Base-by-base conservation (phyloP, 768 basidiomycete species). In the Mycena galericulata region DNA sequence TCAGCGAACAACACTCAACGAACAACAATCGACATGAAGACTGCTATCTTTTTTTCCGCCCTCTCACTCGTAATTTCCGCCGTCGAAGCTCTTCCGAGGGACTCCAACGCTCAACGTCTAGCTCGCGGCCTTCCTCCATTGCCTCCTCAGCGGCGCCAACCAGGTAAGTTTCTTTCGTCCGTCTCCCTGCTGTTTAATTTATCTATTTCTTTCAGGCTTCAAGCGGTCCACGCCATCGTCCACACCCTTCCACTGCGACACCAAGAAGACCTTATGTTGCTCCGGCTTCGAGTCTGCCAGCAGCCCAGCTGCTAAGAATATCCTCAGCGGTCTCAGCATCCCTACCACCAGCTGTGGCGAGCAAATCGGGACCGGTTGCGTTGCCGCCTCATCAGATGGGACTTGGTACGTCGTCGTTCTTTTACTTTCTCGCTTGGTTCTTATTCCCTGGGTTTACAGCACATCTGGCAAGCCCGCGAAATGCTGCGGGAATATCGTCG, bases 101-200 rank as follows among this genome's bases (percentile, higher is more conserved):
- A n/a, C n/a, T n/a, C 84, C 20, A 85, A 85, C 69, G 82, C 75
- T n/a, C 78, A 84, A 64, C 79, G 85, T 45, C 73, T 86, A 59
- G 84, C 85, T 38, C 80, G 83, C 51, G 84, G 84, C 12, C 76
- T 86, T 14, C 80, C 82, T 26, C 81, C 83, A 2, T 75, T 78
- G 38, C 79, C 78, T 9, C 83, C 80, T 32, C 2, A 10, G 10
- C 59, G 59, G 11, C 45, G 47, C 8, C 8, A 36, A 36, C 8
- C 34, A 36, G 34, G 34, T 36, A 36, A 6, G 34, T 36, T 36
- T 6, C 14, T 18, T 17, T 3, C 4, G 49, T 26, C 27, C 49
- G n/a, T 29, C 30, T 51, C n/a, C 30, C 18, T 4, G 12, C n/a
- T 18, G 10, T 34, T 26, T 9, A 1, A 20, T 29, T 49, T 7